A percentile compares a stretch with the other conserved stretches of the same genome.
phyloP scores from a whole-genome alignment of 768 basidiomycete genomes.

The Epithele typhae region DNA sequence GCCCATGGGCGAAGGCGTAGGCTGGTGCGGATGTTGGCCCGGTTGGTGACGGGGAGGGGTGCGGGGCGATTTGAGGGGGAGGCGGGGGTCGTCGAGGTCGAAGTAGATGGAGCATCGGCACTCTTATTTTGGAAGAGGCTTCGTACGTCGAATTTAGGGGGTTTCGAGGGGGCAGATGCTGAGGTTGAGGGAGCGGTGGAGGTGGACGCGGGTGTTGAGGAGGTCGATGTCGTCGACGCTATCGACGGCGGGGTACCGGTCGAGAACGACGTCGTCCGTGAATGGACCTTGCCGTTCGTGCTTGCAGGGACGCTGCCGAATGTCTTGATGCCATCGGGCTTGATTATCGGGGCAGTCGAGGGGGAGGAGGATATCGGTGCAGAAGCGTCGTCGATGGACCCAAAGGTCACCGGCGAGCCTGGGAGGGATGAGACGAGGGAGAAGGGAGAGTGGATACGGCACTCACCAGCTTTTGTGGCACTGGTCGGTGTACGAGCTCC shows the following conservation, averaged over 20 bases:
- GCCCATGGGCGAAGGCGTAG: constrained; percentile 38
- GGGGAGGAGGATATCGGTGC: constrained; percentile 83
- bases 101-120: constrained; percentile 18
- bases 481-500: constrained; percentile 60
- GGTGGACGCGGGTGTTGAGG: constrained; percentile 23
- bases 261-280: constrained; percentile 34
- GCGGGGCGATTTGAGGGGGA: constrained; percentile 55
- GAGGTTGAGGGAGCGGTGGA: constrained; percentile 27
- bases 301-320: constrained; percentile 74
- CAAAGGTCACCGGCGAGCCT: constrained; percentile 80
- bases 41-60: constrained; percentile 44
- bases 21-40: constrained; percentile 22
- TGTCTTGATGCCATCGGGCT: constrained; percentile 70
- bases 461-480: constrained; percentile 63
- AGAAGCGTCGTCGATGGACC: constrained; percentile 79
- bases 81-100: constrained; percentile 36
- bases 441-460: constrained; percentile 4
- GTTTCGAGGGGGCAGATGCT: constrained; percentile 30
- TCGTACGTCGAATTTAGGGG: constrained; percentile 47
- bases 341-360: constrained; percentile 57
- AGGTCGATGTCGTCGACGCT: constrained; percentile 24
- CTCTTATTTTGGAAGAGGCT: constrained; percentile 56
- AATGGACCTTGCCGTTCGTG: constrained; percentile 50
- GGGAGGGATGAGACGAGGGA: constrained; percentile 5
- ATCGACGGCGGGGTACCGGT: constrained; percentile 20